Conservation (phyloP, 2,329 filamentous ascomycete genomes). For the Chalaropsis thielavioides region DNA sequence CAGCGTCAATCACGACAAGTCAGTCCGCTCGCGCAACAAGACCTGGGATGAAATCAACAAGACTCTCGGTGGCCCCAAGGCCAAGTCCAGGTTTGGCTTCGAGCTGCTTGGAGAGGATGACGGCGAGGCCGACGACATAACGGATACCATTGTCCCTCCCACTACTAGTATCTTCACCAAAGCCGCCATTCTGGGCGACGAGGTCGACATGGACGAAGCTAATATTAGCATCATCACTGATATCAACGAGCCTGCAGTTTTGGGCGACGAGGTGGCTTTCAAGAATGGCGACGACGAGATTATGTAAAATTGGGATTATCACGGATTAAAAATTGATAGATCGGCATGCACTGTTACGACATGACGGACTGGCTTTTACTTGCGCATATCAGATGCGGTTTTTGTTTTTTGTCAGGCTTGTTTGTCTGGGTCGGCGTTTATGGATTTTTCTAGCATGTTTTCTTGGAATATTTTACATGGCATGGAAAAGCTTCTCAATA, state of each 20-base stretch:
- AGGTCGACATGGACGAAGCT: constrained; percentile 5
- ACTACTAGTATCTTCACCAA: background rate
- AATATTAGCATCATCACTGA: constrained; percentile 4
- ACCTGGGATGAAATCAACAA: constrained; percentile 47
- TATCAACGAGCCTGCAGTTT: background rate
- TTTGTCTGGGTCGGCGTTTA: constrained; percentile 10
- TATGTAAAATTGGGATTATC: constrained; percentile 1
- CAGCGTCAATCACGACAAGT: constrained; percentile 36
- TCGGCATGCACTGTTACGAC: constrained; percentile 1
- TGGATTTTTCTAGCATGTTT: constrained; percentile 6
- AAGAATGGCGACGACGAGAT: constrained; percentile 9
- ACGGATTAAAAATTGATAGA: background rate
- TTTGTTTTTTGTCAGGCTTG: constrained; percentile 1
- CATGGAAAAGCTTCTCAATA: background rate
- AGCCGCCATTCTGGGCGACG: background rate
- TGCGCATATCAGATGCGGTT: background rate
- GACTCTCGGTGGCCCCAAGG: constrained; percentile 22
- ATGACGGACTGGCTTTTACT: constrained; percentile 1
- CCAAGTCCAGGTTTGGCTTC: constrained; percentile 15
- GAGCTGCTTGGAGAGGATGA: constrained; percentile 16
- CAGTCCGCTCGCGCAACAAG: constrained; percentile 36
- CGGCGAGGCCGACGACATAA: constrained; percentile 11
- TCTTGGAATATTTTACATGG: background rate
- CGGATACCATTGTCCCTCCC: background rate
- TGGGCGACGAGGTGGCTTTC: background rate